These are phyloP conservation scores for Linderina pennispora DNA, from an alignment of 192 early-diverging fungal species.

Conservation along the genomic window DNA sequence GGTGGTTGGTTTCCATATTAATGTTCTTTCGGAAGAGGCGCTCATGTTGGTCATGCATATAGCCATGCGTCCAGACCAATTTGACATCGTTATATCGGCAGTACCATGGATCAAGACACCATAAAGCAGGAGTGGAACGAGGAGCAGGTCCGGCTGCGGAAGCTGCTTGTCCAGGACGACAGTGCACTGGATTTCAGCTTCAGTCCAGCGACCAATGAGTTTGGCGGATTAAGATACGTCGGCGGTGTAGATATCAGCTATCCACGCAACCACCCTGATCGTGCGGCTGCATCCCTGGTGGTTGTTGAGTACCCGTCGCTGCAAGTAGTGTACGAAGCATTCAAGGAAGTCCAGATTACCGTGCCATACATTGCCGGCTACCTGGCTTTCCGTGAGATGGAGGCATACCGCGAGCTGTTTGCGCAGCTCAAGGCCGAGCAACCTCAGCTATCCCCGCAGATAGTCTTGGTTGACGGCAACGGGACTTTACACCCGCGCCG, in stretches of 20 bases:
- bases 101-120: too few relatives aligned
- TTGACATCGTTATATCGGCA: too few relatives aligned
- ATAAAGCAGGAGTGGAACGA: too few relatives aligned
- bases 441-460: slow-evolving; percentile 64
- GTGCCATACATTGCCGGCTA: slow-evolving; percentile 85
- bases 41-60: too few relatives aligned
- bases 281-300: slow-evolving; percentile 69
- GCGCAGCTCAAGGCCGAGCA: slow-evolving; percentile 35
- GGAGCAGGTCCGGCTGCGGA: background rate
- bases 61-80: too few relatives aligned
- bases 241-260: slow-evolving; percentile 80
- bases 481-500: slow-evolving; percentile 79
- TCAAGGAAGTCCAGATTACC: slow-evolving; percentile 50
- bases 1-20: too few relatives aligned
- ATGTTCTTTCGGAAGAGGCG: too few relatives aligned
- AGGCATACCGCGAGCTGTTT: slow-evolving; percentile 55
- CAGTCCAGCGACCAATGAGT: background rate
- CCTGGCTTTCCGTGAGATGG: slow-evolving; percentile 87
- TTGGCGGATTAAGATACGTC: slow-evolving; percentile 48
- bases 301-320: slow-evolving; percentile 65
- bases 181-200: background rate
- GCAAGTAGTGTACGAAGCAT: slow-evolving; percentile 60
- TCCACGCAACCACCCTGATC: slow-evolving; percentile 40
- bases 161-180: too few relatives aligned
- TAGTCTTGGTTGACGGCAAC: slow-evolving; percentile 84